A percentile compares a stretch with the other conserved stretches of the same genome.
These are phyloP conservation scores for Aspergillus ochraceus DNA, from an alignment of 2,329 filamentous ascomycete species.

Conservation along the genomic window DNA sequence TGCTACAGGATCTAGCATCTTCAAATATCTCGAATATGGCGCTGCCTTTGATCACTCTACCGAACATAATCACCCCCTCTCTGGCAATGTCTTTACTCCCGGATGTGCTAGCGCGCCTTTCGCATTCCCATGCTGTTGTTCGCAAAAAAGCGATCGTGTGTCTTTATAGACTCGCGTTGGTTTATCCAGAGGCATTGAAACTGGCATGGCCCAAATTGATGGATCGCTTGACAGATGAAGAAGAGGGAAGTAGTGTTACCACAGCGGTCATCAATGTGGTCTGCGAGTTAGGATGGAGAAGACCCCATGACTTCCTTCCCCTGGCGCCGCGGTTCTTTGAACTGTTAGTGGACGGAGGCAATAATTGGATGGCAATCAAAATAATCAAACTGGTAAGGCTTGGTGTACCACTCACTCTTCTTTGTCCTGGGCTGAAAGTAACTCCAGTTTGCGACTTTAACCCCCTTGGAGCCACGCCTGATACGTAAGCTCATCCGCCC, in stretches of 20 bases:
- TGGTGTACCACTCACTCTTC: neutral
- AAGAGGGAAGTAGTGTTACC: conserved; percentile 89
- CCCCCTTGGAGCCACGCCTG: conserved; percentile 85
- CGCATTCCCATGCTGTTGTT: conserved; percentile 79
- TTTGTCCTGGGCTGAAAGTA: conserved; percentile 25
- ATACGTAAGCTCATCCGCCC: conserved; percentile 90
- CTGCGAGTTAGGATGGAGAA: conserved; percentile 90
- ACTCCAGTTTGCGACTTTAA: conserved; percentile 83
- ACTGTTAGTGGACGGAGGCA: conserved; percentile 83
- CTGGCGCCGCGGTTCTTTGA: conserved; percentile 90
- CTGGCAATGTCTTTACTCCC: conserved; percentile 85
- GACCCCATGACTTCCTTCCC: conserved; percentile 90
- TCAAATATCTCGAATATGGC: conserved; percentile 73
- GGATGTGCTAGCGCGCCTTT: conserved; percentile 82
- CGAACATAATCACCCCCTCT: conserved; percentile 89
- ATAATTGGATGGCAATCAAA: conserved; percentile 99
- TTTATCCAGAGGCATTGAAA: conserved; percentile 92
- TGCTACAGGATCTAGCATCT: conserved; percentile 57
- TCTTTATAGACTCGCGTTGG: conserved; percentile 85
- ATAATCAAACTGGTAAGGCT: conserved; percentile 84
- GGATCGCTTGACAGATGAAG: conserved; percentile 84
- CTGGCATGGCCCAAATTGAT: conserved; percentile 98
- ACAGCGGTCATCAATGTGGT: conserved; percentile 96
- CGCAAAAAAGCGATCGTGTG: conserved; percentile 96
- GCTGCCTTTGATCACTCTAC: conserved; percentile 84